phyloP scores from a whole-genome alignment of 495 filamentous ascomycete genomes.

The Evernia prunastri region DNA sequence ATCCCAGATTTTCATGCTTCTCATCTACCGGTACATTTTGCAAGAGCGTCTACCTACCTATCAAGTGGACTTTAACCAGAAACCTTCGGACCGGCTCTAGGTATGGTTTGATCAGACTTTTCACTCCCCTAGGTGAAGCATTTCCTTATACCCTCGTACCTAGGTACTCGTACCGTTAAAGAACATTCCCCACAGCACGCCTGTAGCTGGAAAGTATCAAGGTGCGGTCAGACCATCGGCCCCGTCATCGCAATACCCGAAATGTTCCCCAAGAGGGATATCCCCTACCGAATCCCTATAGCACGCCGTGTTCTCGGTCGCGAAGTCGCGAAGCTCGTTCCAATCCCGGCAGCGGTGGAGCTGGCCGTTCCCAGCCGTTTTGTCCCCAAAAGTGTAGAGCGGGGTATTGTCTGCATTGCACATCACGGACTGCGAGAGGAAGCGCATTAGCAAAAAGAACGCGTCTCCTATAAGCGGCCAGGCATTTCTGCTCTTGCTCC shows the following conservation, averaged over 20 bases:
- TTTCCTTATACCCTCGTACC: too few relatives aligned
- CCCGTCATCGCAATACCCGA: slow-evolving; percentile 24
- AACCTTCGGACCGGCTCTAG: background rate
- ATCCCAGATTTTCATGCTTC: background rate
- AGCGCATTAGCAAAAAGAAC: background rate
- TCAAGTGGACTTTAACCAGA: background rate
- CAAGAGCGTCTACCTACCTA: background rate
- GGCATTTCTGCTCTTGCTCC: background rate
- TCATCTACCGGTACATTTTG: too few relatives aligned
- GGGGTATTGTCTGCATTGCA: slow-evolving; percentile 21
- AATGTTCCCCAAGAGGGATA: slow-evolving; percentile 21
- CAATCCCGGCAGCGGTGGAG: slow-evolving; percentile 18
- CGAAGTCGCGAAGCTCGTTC: slow-evolving; percentile 22
- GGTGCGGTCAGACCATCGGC: slow-evolving; percentile 14
- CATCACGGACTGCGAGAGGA: slow-evolving; percentile 16
- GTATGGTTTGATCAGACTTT: too few relatives aligned
- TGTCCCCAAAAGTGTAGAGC: slow-evolving; percentile 23
- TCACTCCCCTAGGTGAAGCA: background rate
- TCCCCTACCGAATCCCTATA: slow-evolving; percentile 12
- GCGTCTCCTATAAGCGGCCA: background rate
- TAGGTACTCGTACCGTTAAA: too few relatives aligned
- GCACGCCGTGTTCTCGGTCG: slow-evolving; percentile 21
- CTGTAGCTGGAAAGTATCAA: background rate
- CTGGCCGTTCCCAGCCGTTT: slow-evolving; percentile 20
- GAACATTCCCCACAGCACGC: background rate